Evolutionary conservation across 306 rosid species (phyloP).

Genomic region (Ziziphus jujuba): DNA sequence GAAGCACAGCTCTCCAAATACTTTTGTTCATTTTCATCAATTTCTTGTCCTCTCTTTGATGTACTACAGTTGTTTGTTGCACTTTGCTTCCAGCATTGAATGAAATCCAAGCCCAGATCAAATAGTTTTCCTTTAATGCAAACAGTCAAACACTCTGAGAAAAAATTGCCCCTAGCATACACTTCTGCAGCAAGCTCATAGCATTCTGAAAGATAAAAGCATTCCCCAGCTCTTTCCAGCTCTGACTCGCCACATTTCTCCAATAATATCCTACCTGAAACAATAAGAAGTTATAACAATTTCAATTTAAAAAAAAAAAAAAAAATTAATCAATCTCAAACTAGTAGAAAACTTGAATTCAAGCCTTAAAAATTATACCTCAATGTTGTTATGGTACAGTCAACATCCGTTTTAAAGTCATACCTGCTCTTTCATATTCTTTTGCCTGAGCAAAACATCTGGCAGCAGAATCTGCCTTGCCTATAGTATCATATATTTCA

Average conservation of each 20-base stretch:
- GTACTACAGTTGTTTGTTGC: background rate
- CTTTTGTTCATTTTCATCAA: slow-evolving; percentile 32
- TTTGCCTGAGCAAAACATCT: slow-evolving; percentile 65
- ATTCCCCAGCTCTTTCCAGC: slow-evolving; percentile 55
- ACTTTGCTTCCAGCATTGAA: slow-evolving; percentile 44
- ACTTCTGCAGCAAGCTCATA: slow-evolving; percentile 38
- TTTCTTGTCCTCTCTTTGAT: slow-evolving; percentile 2
- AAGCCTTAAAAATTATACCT: background rate
- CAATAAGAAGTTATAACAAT: background rate
- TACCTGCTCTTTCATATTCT: slow-evolving; percentile 71
- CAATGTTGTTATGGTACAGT: background rate
- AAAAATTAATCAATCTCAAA: background rate
- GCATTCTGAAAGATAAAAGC: slow-evolving; percentile 40
- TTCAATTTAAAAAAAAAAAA: background rate
- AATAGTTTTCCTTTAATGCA: slow-evolving; percentile 43
- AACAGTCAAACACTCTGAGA: slow-evolving; percentile 35
- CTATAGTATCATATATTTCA: slow-evolving; percentile 60
- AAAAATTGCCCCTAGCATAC: slow-evolving; percentile 45
- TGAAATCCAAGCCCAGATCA: slow-evolving; percentile 38
- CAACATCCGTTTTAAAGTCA: background rate
- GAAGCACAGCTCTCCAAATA: slow-evolving; percentile 50
- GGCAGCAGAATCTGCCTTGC: slow-evolving; percentile 62
- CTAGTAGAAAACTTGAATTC: background rate
- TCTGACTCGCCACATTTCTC: slow-evolving; percentile 45
- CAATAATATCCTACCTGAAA: slow-evolving; percentile 41